These are phyloP conservation scores for Dictyostelium purpureum DNA, from an alignment of 78 protist species.

Conservation along the genomic window DNA sequence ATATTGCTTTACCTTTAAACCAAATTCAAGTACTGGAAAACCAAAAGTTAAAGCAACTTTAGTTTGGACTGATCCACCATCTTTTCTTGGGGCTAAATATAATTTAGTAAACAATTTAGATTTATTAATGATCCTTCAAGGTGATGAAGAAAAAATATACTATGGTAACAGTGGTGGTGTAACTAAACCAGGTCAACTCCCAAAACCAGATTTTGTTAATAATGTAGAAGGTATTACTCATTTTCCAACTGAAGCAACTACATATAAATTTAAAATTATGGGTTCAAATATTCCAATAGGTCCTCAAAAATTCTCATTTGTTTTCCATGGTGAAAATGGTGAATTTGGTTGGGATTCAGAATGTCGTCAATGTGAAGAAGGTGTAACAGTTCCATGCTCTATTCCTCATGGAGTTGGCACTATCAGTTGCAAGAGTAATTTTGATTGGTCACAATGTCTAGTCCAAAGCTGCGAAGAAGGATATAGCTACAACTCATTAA, in stretches of 20 bases:
- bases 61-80: conserved; percentile 91
- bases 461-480: conserved; percentile 29
- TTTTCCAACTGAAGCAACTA: not conserved
- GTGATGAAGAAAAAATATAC: not conserved
- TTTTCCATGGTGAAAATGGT: conserved; percentile 39
- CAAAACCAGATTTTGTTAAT: conserved; percentile 36
- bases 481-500: conserved; percentile 38
- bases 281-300: conserved; percentile 37
- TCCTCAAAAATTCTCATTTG: conserved; percentile 53
- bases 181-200: not conserved
- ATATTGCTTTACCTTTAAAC: conserved; percentile 24
- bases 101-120: conserved; percentile 89
- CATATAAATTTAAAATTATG: not conserved
- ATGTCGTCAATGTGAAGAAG: conserved; percentile 56
- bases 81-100: conserved; percentile 15
- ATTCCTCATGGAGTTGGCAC: conserved; percentile 46
- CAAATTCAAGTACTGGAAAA: not conserved
- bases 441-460: conserved; percentile 31
- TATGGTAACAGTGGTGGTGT: not conserved
- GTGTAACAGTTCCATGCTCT: not conserved
- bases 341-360: conserved; percentile 2
- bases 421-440: not conserved
- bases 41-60: conserved; percentile 71
- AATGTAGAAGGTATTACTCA: conserved; percentile 82
- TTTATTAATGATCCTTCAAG: not conserved